Conservation (phyloP, 1,284 basidiomycete species). For the Ganoderma multipileum region DNA sequence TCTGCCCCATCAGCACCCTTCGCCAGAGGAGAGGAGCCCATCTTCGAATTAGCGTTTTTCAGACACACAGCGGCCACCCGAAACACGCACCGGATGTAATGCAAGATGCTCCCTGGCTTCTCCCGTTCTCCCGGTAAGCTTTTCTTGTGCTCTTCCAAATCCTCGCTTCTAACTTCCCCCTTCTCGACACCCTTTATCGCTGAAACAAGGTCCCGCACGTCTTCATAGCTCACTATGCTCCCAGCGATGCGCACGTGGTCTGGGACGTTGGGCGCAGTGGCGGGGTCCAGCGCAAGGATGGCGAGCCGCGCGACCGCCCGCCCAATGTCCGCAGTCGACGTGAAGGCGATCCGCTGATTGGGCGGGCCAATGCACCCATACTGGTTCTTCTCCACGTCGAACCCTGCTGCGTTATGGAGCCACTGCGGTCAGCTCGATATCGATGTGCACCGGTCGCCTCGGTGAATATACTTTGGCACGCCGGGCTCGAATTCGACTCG, state of each 20-base stretch:
- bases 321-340: conserved; percentile 33
- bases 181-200: conserved; percentile 18
- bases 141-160: conserved; percentile 19
- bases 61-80: neutral
- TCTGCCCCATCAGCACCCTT: neutral
- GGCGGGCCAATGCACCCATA: conserved; percentile 26
- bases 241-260: conserved; percentile 30
- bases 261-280: conserved; percentile 23
- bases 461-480: neutral
- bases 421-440: neutral
- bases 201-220: conserved; percentile 14
- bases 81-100: conserved; percentile 9
- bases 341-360: conserved; percentile 24
- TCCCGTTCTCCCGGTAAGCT: neutral
- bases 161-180: conserved; percentile 13
- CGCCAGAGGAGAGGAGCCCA: neutral
- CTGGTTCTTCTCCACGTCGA: conserved; percentile 28
- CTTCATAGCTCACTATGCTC: conserved; percentile 12
- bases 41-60: neutral
- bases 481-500: neutral
- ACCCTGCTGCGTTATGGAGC: conserved; percentile 23
- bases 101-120: conserved; percentile 4
- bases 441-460: neutral
- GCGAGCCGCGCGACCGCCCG: conserved; percentile 30
- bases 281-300: conserved; percentile 23